Evolutionary conservation across 148 eudicot species (phyloP).

Genomic region (Talinum fruticosum): DNA sequence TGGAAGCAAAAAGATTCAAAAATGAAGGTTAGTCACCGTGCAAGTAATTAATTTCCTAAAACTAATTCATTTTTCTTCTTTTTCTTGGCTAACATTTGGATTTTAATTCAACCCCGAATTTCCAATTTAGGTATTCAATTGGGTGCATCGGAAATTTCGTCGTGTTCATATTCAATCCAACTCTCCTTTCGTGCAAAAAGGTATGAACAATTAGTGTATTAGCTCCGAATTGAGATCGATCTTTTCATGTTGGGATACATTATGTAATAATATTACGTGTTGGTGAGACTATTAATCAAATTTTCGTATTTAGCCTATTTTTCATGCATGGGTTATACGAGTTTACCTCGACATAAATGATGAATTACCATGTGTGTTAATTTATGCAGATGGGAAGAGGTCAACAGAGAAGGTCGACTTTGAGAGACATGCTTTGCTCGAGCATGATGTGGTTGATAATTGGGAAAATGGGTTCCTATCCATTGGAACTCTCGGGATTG

Average conservation of each 20-base stretch:
- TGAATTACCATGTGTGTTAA: neutral
- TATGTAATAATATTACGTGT: too few relatives aligned
- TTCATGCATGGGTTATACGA: too few relatives aligned
- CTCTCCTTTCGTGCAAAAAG: slow-evolving; percentile 14
- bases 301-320: too few relatives aligned
- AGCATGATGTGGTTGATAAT: slow-evolving; percentile 25
- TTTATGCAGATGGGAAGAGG: slow-evolving; percentile 14
- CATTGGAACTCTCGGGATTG: slow-evolving; percentile 58
- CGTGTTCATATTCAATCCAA: slow-evolving; percentile 26
- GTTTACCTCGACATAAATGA: neutral
- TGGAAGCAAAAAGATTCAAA: neutral
- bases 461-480: slow-evolving; percentile 55
- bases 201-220: neutral
- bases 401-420: slow-evolving; percentile 8
- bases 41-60: neutral
- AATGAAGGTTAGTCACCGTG: neutral
- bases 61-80: neutral
- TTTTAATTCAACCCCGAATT: neutral
- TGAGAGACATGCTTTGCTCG: slow-evolving; percentile 18
- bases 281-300: too few relatives aligned
- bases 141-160: slow-evolving; percentile 55
- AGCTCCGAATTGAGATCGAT: too few relatives aligned
- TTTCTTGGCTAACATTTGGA: neutral
- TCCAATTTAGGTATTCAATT: slow-evolving; percentile 48
- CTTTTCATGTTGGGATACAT: too few relatives aligned